Evolutionary conservation across 345 rosid species (phyloP), one percentile per base, ranked within the genome.

Genomic region (Citrus medica): DNA sequence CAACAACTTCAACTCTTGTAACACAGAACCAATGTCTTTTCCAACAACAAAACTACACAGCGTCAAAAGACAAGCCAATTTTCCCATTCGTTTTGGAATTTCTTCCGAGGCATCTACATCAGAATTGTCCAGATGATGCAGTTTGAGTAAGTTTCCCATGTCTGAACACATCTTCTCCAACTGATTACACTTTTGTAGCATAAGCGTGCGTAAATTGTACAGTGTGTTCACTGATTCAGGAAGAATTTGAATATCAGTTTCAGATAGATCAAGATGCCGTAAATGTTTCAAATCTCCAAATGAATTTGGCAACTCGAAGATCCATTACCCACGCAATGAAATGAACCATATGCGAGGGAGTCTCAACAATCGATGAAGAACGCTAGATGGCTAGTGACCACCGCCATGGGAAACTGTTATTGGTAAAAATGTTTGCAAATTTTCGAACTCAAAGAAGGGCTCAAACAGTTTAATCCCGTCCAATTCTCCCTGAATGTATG

Each of bases 1-100:
- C 4, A 7, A 3, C 4, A 1, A 30, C 12, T 69, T 77, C 37
- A 80, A 71, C 33, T 70, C 83, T 55, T 22, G 16, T 37, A 76
- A 25, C 17, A 61, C 1, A 6, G 58, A 25, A 4, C 75, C 56
- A 19, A 17, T 28, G 35, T 12, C 72, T 37, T 63, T 27, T 5
- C 79, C 73, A 17, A 80, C 76, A 35, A 80, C 42, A 58, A 80
- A 76, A n/a, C 72, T n/a, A n/a, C 25, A 16, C 4, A 80, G 37
- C 2, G 5, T 75, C 16, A 5, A 6, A 16, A 80, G 79, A 46
- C 6, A 16, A 5, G 28, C 69, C 48, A 75, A 65, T 40, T 75
- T 48, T 2, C 71, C 33, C 0, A 80, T 61, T 13, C 32, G 10
- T 9, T n/a, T 19, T 1, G 76, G 83, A 69, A 75, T 62, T 73